Conservation (phyloP, 225 moss, liverwort and hornwort genomes). For the Straminergon stramineum region DNA sequence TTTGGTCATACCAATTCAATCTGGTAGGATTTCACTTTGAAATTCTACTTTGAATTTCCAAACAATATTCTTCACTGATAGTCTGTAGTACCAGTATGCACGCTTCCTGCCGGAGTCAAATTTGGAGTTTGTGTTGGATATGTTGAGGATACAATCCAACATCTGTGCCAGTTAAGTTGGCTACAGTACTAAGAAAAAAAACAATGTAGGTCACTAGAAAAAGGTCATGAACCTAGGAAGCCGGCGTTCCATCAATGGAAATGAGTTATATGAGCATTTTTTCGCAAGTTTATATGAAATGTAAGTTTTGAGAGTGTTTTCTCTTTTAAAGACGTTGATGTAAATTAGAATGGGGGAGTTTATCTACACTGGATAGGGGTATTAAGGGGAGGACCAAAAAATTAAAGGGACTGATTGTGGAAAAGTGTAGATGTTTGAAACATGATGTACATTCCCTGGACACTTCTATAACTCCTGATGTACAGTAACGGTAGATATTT, state of each 20-base stretch:
- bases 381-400: too few species aligned
- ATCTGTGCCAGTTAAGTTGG: neutral
- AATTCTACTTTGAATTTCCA: neutral
- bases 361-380: too few species aligned
- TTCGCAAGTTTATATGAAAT: neutral
- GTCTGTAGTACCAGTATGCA: accelerated
- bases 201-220: neutral
- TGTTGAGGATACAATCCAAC: neutral
- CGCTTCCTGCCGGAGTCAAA: neutral
- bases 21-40: neutral
- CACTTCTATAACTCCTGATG: too few species aligned
- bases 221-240: neutral
- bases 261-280: neutral
- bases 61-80: neutral
- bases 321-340: neutral
- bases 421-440: too few species aligned
- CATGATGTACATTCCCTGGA: too few species aligned
- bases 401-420: too few species aligned
- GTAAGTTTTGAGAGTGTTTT: neutral
- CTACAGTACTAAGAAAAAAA: neutral
- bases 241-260: neutral
- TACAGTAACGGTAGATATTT: too few species aligned
- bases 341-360: neutral
- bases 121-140: neutral
- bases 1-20: neutral